Conservation (phyloP, 345 rosid genomes). For the Gossypioides kirkii region DNA sequence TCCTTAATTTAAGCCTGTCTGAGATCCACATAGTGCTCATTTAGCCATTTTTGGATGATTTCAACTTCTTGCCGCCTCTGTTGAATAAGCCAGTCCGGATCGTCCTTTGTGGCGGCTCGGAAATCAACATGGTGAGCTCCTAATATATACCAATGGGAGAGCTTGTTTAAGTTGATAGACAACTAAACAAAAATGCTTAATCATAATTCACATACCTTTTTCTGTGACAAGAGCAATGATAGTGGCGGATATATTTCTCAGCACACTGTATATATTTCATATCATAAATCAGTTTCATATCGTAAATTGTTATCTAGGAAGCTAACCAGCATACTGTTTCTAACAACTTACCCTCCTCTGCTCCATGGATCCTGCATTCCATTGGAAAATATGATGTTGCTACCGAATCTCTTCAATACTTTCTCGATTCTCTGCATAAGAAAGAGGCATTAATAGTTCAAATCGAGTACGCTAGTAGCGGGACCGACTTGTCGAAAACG, state of each 20-base stretch:
- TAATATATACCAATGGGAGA: constrained; percentile 13
- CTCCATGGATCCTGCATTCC: constrained; percentile 84
- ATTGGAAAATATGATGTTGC: constrained; percentile 73
- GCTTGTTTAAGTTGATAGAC: background rate
- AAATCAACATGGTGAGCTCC: constrained; percentile 78
- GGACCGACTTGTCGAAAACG: background rate
- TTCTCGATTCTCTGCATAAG: constrained; percentile 38
- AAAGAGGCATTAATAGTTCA: background rate
- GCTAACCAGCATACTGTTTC: background rate
- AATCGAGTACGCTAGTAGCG: background rate
- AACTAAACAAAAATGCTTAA: background rate
- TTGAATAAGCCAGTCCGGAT: constrained; percentile 60
- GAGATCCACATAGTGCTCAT: constrained; percentile 45
- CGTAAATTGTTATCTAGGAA: background rate
- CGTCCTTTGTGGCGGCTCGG: constrained; percentile 43
- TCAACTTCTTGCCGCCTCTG: constrained; percentile 57
- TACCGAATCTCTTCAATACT: constrained; percentile 54
- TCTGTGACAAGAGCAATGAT: constrained; percentile 59
- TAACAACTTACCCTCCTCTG: constrained; percentile 58
- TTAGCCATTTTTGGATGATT: constrained; percentile 53
- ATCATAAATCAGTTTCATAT: background rate
- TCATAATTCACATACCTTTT: constrained; percentile 34
- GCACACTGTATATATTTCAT: constrained; percentile 37
- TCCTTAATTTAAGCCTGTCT: constrained; percentile 16
- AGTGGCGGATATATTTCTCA: constrained; percentile 62